Conservation (phyloP, 148 eudicot species). For the Chenopodium berlandieri region DNA sequence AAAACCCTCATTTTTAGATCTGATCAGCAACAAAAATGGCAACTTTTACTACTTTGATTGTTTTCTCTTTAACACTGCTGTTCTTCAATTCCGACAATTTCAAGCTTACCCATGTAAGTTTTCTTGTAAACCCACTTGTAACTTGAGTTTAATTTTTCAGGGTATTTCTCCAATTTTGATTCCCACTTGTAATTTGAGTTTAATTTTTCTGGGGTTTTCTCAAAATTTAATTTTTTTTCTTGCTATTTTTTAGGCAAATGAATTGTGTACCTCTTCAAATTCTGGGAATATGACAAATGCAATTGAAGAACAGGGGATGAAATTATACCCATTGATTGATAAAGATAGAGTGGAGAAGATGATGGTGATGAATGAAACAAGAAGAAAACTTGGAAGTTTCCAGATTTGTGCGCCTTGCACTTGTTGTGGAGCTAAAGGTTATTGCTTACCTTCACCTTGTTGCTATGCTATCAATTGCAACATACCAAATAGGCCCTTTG, state of each 20-base stretch:
- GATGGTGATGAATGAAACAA: slow-evolving; percentile 69
- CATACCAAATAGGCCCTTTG: slow-evolving; percentile 93
- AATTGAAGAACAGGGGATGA: slow-evolving; percentile 22
- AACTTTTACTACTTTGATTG: slow-evolving; percentile 15
- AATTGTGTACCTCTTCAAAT: slow-evolving; percentile 30
- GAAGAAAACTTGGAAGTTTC: slow-evolving; percentile 73
- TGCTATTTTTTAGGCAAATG: slow-evolving; percentile 37
- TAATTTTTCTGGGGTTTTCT: not conserved
- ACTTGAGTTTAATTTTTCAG: not conserved
- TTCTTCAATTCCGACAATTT: slow-evolving; percentile 33
- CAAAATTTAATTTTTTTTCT: slow-evolving; percentile 8
- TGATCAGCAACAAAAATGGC: slow-evolving; percentile 34
- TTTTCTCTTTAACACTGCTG: slow-evolving; percentile 38
- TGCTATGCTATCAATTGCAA: slow-evolving; percentile 98
- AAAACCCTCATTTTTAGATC: slow-evolving; percentile 16
- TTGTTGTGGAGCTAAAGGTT: slow-evolving; percentile 72
- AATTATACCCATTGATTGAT: slow-evolving; percentile 56
- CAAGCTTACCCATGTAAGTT: slow-evolving; percentile 44
- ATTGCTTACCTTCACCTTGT: slow-evolving; percentile 86
- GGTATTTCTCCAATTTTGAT: not conserved
- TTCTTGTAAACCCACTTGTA: not conserved
- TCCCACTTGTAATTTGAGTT: not conserved
- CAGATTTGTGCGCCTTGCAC: slow-evolving; percentile 88
- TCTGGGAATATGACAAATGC: slow-evolving; percentile 26
- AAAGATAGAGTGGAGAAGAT: slow-evolving; percentile 40